Evolutionary conservation across 495 filamentous ascomycete genomes (phyloP), one percentile per base, ranked within the genome.

Genomic region (Patellaria atrata): DNA sequence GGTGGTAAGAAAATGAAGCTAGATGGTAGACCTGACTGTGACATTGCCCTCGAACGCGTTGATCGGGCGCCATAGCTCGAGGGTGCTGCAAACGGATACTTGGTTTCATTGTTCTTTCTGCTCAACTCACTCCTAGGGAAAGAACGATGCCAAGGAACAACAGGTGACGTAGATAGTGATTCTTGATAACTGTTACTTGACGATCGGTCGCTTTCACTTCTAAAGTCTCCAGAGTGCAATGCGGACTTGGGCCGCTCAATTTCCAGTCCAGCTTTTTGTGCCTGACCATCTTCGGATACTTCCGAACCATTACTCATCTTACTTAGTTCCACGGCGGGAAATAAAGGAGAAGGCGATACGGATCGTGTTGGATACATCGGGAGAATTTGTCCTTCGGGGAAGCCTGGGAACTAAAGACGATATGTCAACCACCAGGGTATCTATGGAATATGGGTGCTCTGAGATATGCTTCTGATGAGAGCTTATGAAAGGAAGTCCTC

Each of bases 211-310:
- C 45, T 38, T 35, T 52, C 45, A 25, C 54, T 43, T 12, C 76
- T 77, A 46, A 94, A 94, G 53, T 94, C 79, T 16, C 86, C 86
- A 23, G 77, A 77, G 51, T 94, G 86, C 28, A 94, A 63, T 24
- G 86, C 84, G 8, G 86, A 94, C 30, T 77, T 63, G 30, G 86
- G 86, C 34, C 85, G 67, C 51, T 87, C 77, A 40, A 92, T 89
- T 45, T 74, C 69, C 39, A 69, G 32, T 0, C 71, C 74, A 45
- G 55, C 27, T n/a, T n/a, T n/a, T n/a, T n/a, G n/a, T n/a, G n/a
- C n/a, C n/a, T n/a, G n/a, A n/a, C 9, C 26, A n/a, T n/a, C n/a
- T 3, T 35, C 43, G 21, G 18, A 32, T 24, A 50, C 51, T 25
- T 37, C 40, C 29, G 55, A 59, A 43, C 64, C 61, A 6, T 60